Conservation (phyloP, 2,329 filamentous ascomycete genomes). For the Diaporthe longicolla region DNA sequence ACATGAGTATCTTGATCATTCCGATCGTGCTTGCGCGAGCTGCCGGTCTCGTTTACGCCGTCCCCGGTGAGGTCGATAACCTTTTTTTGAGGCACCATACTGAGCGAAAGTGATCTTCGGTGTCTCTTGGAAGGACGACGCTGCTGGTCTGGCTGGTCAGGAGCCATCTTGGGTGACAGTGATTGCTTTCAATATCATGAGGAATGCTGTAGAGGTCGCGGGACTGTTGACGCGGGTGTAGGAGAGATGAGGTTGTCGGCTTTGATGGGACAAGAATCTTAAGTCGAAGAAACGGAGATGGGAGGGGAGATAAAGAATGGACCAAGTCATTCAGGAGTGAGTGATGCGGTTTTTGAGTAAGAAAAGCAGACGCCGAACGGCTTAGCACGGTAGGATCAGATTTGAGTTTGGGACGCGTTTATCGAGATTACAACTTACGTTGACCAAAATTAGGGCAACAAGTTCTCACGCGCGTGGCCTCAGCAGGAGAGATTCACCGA, state of each 20-base stretch:
- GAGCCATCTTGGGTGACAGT: neutral
- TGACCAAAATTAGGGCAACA: neutral
- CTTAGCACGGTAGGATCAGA: neutral
- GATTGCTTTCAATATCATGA: neutral
- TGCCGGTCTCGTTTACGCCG: no score
- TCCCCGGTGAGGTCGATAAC: neutral
- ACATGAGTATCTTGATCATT: neutral
- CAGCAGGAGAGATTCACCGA: neutral
- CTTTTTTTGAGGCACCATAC: neutral
- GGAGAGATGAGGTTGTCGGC: neutral
- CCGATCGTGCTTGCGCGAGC: neutral
- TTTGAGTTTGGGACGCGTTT: no score
- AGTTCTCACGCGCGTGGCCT: neutral
- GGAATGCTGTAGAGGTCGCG: neutral
- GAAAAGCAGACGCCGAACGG: neutral
- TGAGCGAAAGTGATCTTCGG: neutral
- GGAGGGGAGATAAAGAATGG: no score
- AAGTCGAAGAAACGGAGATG: neutral
- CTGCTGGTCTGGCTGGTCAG: neutral
- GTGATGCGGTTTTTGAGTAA: no score
- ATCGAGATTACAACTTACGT: neutral
- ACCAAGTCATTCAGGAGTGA: neutral
- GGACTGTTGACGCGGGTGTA: neutral
- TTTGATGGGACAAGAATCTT: no score
- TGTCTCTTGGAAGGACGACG: neutral